Evolutionary conservation across 1,284 basidiomycete species (phyloP).

Genomic region (Cryptococcus sp.): DNA sequence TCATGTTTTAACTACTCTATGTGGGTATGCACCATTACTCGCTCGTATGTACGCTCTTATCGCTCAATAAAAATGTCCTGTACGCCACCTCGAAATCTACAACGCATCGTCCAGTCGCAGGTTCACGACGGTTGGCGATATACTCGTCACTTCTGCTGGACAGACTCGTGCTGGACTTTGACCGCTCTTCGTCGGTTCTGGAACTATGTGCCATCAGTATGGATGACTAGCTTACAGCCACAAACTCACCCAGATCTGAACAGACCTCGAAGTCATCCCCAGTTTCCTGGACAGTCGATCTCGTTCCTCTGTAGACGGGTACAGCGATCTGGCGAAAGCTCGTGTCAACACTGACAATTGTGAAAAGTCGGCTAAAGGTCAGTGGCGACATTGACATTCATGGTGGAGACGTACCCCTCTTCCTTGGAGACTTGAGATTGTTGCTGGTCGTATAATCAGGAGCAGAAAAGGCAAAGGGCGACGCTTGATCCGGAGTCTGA

Average conservation of each 20-base stretch:
- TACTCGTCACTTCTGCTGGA: constrained; percentile 4
- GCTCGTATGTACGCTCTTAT: neutral
- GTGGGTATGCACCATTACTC: too few species aligned
- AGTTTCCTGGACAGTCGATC: constrained; percentile 22
- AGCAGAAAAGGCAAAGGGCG: too few species aligned
- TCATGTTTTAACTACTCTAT: too few species aligned
- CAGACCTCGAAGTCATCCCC: constrained; percentile 32
- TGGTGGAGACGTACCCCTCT: constrained; percentile 18
- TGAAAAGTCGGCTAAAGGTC: constrained; percentile 18
- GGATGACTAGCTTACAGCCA: neutral
- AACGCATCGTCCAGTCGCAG: too few species aligned
- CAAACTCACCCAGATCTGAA: constrained; percentile 35
- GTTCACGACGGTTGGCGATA: too few species aligned
- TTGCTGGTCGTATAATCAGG: neutral
- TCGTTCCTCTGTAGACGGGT: constrained; percentile 29
- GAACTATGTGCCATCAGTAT: constrained; percentile 16
- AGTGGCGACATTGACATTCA: neutral
- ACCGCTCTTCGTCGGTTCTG: constrained; percentile 28
- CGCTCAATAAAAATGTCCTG: neutral
- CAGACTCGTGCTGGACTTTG: constrained; percentile 30
- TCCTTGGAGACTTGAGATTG: constrained; percentile 19
- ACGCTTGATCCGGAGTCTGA: too few species aligned
- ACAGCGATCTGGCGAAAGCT: constrained; percentile 21
- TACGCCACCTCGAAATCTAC: too few species aligned
- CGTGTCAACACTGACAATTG: constrained; percentile 21